phyloP scores from a whole-genome alignment of 1,284 basidiomycete species.

The Ceratobasidium sp. region DNA sequence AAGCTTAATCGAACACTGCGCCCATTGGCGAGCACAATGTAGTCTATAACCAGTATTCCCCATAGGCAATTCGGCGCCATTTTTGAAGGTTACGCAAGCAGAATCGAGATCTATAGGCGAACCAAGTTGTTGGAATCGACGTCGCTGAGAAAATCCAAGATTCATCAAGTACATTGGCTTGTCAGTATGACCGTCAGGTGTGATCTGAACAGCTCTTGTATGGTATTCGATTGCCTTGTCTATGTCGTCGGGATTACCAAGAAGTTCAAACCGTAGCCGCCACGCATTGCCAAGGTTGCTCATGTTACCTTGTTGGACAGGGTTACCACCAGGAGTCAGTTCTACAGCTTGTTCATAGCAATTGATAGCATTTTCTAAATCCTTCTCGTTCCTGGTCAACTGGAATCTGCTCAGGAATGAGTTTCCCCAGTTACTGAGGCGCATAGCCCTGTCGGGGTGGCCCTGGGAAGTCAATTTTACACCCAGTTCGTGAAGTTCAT shows the following conservation, averaged over 20 bases:
- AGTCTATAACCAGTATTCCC: neutral
- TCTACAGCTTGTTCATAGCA: neutral
- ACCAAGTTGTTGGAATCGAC: neutral
- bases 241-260: neutral
- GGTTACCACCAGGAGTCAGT: neutral
- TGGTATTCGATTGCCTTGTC: neutral
- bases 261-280: neutral
- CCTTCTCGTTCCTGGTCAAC: neutral
- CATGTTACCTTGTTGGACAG: neutral
- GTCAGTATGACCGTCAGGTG: neutral
- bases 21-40: neutral
- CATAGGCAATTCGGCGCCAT: neutral
- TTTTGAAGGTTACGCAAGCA: neutral
- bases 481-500: neutral
- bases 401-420: neutral
- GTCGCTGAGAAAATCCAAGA: neutral
- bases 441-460: neutral
- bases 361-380: slow-evolving; percentile 2
- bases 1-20: neutral
- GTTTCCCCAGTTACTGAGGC: neutral
- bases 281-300: neutral
- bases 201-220: neutral
- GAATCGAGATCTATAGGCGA: neutral
- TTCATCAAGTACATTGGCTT: neutral
- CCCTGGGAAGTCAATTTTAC: neutral